A percentile compares a stretch with the other conserved stretches of the same genome.
These are phyloP conservation scores for Lenzites betulinus DNA, from an alignment of 768 basidiomycete genomes.

Conservation along the genomic window DNA sequence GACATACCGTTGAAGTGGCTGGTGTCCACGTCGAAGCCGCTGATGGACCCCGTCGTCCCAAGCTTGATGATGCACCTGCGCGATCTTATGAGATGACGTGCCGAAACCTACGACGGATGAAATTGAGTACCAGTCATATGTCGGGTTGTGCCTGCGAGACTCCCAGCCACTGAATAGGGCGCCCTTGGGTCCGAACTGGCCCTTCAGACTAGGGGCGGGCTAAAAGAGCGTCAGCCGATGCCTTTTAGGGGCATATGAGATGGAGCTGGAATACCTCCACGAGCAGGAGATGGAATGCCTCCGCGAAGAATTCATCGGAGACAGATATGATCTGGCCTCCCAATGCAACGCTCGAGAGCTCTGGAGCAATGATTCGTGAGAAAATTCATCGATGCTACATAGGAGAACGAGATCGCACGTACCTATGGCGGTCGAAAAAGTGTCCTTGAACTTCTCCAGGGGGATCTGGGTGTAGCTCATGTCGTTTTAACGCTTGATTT, in stretches of 20 bases:
- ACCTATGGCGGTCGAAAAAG: slow-evolving; percentile 58
- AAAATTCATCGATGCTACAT: too few species aligned
- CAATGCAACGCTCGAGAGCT: slow-evolving; percentile 84
- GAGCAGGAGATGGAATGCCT: slow-evolving; percentile 78
- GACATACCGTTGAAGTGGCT: slow-evolving; percentile 83
- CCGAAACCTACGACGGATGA: not conserved
- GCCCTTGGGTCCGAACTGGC: slow-evolving; percentile 96
- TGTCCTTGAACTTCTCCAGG: slow-evolving; percentile 47
- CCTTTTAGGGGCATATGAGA: not conserved
- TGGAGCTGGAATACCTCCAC: slow-evolving; percentile 59
- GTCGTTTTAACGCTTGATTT: not conserved
- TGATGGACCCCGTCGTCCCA: slow-evolving; percentile 71
- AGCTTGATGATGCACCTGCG: slow-evolving; percentile 87
- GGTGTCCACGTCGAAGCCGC: slow-evolving; percentile 93
- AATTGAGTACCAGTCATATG: slow-evolving; percentile 75
- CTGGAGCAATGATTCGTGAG: too few species aligned
- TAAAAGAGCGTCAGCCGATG: slow-evolving; percentile 32
- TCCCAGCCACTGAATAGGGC: slow-evolving; percentile 97
- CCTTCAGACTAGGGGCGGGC: slow-evolving; percentile 88
- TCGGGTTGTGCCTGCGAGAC: slow-evolving; percentile 82
- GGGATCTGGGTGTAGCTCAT: slow-evolving; percentile 50
- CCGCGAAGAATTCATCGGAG: slow-evolving; percentile 97
- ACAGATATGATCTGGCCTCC: slow-evolving; percentile 74
- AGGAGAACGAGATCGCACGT: not conserved
- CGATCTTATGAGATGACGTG: not conserved